phyloP scores from a whole-genome alignment of 768 basidiomycete genomes.

The Stropharia rugosoannulata region DNA sequence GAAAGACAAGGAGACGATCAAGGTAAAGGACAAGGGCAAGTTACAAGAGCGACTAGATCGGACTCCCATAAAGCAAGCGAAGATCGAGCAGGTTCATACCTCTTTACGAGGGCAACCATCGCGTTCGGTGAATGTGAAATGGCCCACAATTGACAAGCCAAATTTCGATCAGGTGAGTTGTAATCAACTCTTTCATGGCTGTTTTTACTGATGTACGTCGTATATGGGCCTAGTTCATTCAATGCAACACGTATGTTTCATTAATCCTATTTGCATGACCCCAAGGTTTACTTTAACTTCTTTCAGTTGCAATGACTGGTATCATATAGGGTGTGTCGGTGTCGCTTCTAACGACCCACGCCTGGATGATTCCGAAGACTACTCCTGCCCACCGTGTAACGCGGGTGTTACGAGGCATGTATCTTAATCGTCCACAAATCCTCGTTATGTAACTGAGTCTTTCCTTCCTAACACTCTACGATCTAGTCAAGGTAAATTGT shows the following conservation, averaged over 20 bases:
- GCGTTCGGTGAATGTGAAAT: slow-evolving; percentile 12
- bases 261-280: neutral
- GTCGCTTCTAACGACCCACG: slow-evolving; percentile 35
- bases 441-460: neutral
- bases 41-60: neutral
- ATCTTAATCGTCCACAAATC: neutral
- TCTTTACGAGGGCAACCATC: slow-evolving; percentile 13
- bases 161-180: slow-evolving; percentile 29
- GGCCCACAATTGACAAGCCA: slow-evolving; percentile 25
- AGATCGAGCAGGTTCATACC: slow-evolving; percentile 6
- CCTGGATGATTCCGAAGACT: slow-evolving; percentile 28
- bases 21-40: slow-evolving; percentile 1
- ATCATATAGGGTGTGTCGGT: slow-evolving; percentile 52
- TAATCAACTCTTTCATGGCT: neutral
- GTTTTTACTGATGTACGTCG: neutral
- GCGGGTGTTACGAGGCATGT: slow-evolving; percentile 25
- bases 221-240: slow-evolving; percentile 22
- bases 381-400: slow-evolving; percentile 43
- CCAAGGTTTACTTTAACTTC: neutral
- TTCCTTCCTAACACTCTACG: neutral
- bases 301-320: slow-evolving; percentile 44
- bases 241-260: slow-evolving; percentile 22
- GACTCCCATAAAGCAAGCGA: slow-evolving; percentile 6
- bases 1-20: neutral
- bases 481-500: neutral